phyloP scores from a whole-genome alignment of 2,329 filamentous ascomycete species.

The Fusarium compactum region DNA sequence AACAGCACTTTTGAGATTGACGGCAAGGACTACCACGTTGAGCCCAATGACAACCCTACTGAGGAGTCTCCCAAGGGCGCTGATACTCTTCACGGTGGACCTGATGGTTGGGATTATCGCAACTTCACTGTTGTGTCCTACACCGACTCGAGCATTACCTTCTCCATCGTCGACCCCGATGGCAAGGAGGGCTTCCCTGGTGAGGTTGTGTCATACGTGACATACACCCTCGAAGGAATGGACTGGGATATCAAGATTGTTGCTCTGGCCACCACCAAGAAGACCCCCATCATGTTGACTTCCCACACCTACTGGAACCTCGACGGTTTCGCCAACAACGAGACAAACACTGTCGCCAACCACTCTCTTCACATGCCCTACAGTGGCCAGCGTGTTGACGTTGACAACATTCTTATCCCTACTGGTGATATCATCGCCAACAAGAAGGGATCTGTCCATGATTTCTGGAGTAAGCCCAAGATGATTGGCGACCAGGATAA shows the following conservation, averaged over 20 bases:
- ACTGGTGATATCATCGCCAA: slow-evolving; percentile 82
- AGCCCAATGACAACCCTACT: slow-evolving; percentile 73
- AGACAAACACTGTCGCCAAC: slow-evolving; percentile 74
- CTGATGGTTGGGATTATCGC: slow-evolving; percentile 80
- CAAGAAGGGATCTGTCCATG: slow-evolving; percentile 74
- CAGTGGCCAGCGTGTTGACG: slow-evolving; percentile 74
- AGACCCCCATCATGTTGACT: slow-evolving; percentile 86
- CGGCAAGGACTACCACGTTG: slow-evolving; percentile 68
- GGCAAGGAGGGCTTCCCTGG: slow-evolving; percentile 83
- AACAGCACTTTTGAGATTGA: slow-evolving; percentile 80
- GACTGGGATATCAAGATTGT: slow-evolving; percentile 81
- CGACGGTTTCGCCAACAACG: slow-evolving; percentile 80
- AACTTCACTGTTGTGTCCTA: slow-evolving; percentile 82
- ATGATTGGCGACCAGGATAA: slow-evolving; percentile 78
- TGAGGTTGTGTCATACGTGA: slow-evolving; percentile 79
- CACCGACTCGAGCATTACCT: slow-evolving; percentile 76
- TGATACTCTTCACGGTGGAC: slow-evolving; percentile 77
- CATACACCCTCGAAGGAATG: slow-evolving; percentile 75
- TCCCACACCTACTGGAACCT: slow-evolving; percentile 85
- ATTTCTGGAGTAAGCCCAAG: slow-evolving; percentile 87
- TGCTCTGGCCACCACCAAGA: slow-evolving; percentile 76
- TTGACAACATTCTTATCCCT: slow-evolving; percentile 79
- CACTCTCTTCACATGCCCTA: slow-evolving; percentile 81
- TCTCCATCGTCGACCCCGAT: slow-evolving; percentile 78
- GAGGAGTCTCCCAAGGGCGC: slow-evolving; percentile 63